Evolutionary conservation across 148 eudicot genomes (phyloP).

Genomic region (Salicornia ramosissima): DNA sequence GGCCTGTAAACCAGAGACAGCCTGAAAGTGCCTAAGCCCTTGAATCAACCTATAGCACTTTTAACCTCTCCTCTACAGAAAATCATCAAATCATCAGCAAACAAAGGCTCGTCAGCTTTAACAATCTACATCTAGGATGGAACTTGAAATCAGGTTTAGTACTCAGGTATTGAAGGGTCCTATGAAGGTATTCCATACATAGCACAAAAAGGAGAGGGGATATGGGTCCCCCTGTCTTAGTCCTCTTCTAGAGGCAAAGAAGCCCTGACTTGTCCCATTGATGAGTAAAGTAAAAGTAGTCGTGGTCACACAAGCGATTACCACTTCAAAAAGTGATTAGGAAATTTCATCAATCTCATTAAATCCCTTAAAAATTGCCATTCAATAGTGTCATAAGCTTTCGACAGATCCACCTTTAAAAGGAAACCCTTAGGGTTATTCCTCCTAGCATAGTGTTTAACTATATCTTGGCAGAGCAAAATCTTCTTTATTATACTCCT

Average conservation of each 20-base stretch:
- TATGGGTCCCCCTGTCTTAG: neutral
- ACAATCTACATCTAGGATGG: neutral
- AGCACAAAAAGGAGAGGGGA: neutral
- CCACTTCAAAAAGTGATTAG: neutral
- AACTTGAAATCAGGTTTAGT: neutral
- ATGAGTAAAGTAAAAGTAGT: neutral
- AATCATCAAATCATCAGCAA: neutral
- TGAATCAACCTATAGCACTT: neutral
- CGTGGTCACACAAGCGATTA: neutral
- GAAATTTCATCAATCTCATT: neutral
- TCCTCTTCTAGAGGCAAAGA: neutral
- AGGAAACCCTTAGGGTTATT: neutral
- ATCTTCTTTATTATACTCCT: neutral
- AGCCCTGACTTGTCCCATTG: neutral
- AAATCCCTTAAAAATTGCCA: neutral
- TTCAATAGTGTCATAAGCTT: neutral
- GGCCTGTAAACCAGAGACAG: neutral
- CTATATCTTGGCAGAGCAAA: neutral
- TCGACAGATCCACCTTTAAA: neutral
- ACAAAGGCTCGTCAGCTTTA: neutral
- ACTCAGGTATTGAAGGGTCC: neutral
- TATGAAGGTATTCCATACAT: neutral
- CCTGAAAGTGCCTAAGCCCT: neutral
- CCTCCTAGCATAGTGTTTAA: neutral
- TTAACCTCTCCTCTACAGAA: neutral